These are phyloP conservation scores for Ustilago hordei DNA, from an alignment of 1,284 basidiomycete genomes.

Conservation along the genomic window DNA sequence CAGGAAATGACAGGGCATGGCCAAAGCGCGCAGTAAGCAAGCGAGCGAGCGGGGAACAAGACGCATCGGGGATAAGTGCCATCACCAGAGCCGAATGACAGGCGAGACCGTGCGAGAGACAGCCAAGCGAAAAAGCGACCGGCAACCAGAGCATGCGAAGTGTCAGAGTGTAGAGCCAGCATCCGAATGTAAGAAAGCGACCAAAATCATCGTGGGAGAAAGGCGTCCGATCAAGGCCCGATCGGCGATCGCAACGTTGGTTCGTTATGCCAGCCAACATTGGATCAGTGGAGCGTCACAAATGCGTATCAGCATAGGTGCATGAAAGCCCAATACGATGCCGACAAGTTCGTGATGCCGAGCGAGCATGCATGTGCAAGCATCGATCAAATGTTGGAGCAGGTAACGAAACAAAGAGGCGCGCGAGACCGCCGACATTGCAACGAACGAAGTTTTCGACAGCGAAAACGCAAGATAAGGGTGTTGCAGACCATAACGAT, in stretches of 20 bases:
- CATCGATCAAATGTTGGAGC: not conserved
- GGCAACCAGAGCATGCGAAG: not conserved
- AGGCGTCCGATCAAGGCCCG: constrained; percentile 8
- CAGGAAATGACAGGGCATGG: not conserved
- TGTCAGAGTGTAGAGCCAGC: not conserved
- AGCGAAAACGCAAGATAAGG: not conserved
- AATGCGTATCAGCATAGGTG: not conserved
- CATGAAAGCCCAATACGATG: not conserved
- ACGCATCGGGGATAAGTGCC: constrained; percentile 10
- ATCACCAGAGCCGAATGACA: not conserved
- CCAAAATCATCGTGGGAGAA: not conserved
- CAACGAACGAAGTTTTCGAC: not conserved
- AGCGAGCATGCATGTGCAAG: not conserved
- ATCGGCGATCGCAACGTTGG: not conserved
- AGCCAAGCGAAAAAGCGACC: not conserved
- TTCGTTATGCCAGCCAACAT: not conserved
- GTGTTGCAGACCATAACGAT: not conserved
- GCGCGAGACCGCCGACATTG: not conserved
- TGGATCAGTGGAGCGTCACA: not conserved
- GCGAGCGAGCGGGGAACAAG: constrained; percentile 1
- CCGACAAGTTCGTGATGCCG: too few relatives aligned
- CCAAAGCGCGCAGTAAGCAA: not conserved
- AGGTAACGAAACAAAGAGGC: too few relatives aligned
- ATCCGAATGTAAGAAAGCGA: not conserved
- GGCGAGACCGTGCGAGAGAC: constrained; percentile 3